phyloP scores from a whole-genome alignment of 176 grass and related monocot species.

The Musa itinerans region DNA sequence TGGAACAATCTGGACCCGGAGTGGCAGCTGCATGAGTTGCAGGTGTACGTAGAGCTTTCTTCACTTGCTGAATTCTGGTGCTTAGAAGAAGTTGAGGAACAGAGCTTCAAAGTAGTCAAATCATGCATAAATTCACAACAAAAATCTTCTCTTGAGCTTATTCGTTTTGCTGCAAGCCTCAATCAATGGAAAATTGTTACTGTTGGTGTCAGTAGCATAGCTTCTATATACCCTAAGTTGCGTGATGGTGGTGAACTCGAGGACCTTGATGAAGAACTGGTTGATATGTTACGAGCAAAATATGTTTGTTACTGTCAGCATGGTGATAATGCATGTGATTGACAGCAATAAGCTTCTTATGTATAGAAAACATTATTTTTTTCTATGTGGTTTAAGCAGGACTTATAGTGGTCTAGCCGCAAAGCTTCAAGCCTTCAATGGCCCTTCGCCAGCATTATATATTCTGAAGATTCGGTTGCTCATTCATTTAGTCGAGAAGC shows the following conservation, averaged over 20 bases:
- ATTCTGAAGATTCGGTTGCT: too few relatives aligned
- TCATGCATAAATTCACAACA: conserved; percentile 31
- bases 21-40: conserved; percentile 33
- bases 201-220: conserved; percentile 29
- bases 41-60: conserved; percentile 45
- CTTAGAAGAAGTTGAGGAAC: conserved; percentile 53
- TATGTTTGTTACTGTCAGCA: conserved; percentile 31
- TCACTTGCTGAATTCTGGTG: conserved; percentile 78
- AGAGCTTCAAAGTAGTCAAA: conserved; percentile 25
- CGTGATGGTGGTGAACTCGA: conserved; percentile 46
- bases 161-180: conserved; percentile 30
- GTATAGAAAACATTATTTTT: too few relatives aligned
- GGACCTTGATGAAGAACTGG: conserved; percentile 46
- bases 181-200: conserved; percentile 58
- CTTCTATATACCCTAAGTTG: conserved; percentile 52
- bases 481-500: too few relatives aligned
- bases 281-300: conserved; percentile 53
- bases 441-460: too few relatives aligned
- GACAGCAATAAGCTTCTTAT: background rate
- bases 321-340: background rate
- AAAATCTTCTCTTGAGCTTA: conserved; percentile 25
- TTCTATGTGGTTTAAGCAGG: too few relatives aligned
- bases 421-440: too few relatives aligned
- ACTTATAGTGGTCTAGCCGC: too few relatives aligned
- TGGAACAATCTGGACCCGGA: conserved; percentile 39